Evolutionary conservation across 2,329 filamentous ascomycete species (phyloP).

Genomic region (Thielaviopsis musarum): DNA sequence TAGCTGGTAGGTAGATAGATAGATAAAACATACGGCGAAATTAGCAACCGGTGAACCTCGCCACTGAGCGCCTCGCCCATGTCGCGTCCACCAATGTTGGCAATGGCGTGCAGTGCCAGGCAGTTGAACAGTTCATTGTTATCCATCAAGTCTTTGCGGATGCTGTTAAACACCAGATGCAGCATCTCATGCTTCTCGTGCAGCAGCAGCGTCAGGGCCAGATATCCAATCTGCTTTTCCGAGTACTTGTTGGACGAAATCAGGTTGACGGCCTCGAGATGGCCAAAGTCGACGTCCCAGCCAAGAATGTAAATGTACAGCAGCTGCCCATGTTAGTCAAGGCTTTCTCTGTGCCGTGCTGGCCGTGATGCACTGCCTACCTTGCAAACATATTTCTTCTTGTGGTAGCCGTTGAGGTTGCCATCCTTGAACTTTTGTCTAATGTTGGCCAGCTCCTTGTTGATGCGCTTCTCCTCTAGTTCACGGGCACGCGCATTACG

Average conservation of each 20-base stretch:
- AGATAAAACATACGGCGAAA: constrained; percentile 59
- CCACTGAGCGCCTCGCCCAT: constrained; percentile 88
- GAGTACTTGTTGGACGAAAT: constrained; percentile 96
- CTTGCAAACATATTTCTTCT: constrained; percentile 99
- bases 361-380: constrained; percentile 22
- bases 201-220: constrained; percentile 91
- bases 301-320: constrained; percentile 98
- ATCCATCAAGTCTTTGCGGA: constrained; percentile 86
- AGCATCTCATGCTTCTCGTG: constrained; percentile 94
- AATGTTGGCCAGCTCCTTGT: constrained; percentile 98
- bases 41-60: constrained; percentile 85
- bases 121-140: constrained; percentile 97
- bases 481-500: constrained; percentile 89
- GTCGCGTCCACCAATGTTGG: constrained; percentile 89
- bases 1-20: constrained; percentile 3
- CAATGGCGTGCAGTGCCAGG: constrained; percentile 87
- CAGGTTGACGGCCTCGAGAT: constrained; percentile 93
- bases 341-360: not conserved
- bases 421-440: constrained; percentile 96
- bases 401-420: constrained; percentile 87
- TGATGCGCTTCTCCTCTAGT: constrained; percentile 96
- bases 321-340: constrained; percentile 35
- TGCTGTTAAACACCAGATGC: constrained; percentile 94
- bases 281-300: constrained; percentile 98
- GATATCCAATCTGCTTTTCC: constrained; percentile 97